These are phyloP conservation scores for Talaromyces piceae DNA, from an alignment of 2,329 filamentous ascomycete species.

Conservation along the genomic window DNA sequence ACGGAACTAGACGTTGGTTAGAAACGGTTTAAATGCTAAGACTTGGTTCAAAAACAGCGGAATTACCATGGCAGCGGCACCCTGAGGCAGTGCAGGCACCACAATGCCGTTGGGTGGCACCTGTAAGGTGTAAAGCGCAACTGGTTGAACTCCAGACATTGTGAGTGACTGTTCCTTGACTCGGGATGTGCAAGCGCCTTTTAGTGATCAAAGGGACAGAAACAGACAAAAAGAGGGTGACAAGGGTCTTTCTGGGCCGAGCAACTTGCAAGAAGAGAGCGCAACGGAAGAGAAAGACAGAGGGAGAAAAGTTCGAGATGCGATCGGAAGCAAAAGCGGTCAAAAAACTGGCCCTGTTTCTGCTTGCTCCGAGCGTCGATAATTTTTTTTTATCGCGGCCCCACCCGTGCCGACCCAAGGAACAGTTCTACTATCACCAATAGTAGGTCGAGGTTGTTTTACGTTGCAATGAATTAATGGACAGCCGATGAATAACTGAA, in stretches of 20 bases:
- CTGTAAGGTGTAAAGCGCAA: constrained; percentile 86
- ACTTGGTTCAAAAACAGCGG: background rate
- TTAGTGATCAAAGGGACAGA: background rate
- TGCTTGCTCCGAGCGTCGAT: constrained; percentile 7
- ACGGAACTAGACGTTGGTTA: constrained; percentile 59
- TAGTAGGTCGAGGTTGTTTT: background rate
- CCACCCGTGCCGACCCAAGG: background rate
- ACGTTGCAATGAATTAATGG: background rate
- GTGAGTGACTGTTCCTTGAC: constrained; percentile 12
- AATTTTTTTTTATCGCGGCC: constrained; percentile 5
- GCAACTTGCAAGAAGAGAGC: background rate
- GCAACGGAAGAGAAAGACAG: background rate
- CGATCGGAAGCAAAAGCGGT: constrained; percentile 9
- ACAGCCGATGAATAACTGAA: background rate
- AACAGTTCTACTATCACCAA: background rate
- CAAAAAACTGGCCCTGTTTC: constrained; percentile 1
- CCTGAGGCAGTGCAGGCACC: constrained; percentile 63
- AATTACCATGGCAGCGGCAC: constrained; percentile 79
- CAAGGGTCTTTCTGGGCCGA: background rate
- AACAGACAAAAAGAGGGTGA: background rate
- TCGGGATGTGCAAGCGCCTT: background rate
- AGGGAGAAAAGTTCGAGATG: constrained; percentile 9
- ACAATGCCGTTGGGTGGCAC: constrained; percentile 78
- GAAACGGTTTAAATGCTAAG: background rate
- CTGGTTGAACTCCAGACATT: constrained; percentile 48